Percentiles rank a stretch among this genome's conserved stretches.
Conservation (phyloP, 75 land plant genomes). For the Pinus tabuliformis region DNA sequence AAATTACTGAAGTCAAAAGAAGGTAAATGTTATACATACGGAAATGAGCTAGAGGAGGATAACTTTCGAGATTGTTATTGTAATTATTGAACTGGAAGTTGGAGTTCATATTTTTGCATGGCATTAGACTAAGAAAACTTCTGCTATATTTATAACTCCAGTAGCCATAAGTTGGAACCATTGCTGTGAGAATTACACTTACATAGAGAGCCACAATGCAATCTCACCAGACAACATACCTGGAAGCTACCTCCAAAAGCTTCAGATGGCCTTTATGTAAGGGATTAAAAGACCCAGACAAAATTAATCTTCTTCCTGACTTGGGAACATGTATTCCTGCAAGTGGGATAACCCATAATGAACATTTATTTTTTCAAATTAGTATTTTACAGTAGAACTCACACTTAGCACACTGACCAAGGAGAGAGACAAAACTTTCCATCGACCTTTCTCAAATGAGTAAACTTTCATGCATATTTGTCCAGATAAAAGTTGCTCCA, state of each 20-base stretch:
- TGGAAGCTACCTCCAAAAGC: conserved; percentile 78
- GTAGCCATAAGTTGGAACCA: background rate
- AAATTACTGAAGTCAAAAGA: background rate
- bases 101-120: background rate
- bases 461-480: conserved; percentile 72
- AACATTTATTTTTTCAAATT: background rate
- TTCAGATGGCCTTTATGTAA: conserved; percentile 92
- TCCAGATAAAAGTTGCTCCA: conserved; percentile 72
- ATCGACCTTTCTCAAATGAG: conserved; percentile 53
- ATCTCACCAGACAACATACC: conserved; percentile 27
- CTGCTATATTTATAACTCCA: background rate
- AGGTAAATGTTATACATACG: background rate
- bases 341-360: background rate
- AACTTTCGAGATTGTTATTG: background rate
- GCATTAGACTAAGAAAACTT: background rate
- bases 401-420: background rate
- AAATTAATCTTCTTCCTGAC: conserved; percentile 60
- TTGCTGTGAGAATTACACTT: background rate
- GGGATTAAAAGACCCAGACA: conserved; percentile 94
- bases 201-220: background rate
- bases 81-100: background rate
- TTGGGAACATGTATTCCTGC: conserved; percentile 17
- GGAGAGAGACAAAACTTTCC: background rate
- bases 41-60: background rate
- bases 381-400: background rate